Evolutionary conservation across 2,329 filamentous ascomycete genomes (phyloP), one percentile per base, ranked within the genome.

Genomic region (Botryotinia narcissicola): DNA sequence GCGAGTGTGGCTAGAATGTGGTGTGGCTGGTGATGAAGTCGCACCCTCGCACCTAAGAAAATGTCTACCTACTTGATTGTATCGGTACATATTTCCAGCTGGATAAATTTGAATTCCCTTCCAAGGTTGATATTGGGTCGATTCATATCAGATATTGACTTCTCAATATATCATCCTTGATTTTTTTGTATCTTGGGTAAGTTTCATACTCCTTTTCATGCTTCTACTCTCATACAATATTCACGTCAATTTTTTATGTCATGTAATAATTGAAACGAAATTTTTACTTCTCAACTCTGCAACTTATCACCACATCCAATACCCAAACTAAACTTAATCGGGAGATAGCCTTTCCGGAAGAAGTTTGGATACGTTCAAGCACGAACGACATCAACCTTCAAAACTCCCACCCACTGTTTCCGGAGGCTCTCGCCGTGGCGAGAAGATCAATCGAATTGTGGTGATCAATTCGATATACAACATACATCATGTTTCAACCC

Each of bases 401-500:
- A 44, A 61, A 71, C 29, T 59, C 46, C 44, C 48, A 61, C n/a
- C 71, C 54, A 42, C 61, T 51, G n/a, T 69, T 48, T 64, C 22
- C 25, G 48, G 61, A 72, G 64, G 62, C 46, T 54, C 51, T 74
- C 66, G 70, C 67, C 66, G 35, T 71, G 59, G 72, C 62, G 74
- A 72, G 73, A 64, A 67, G 40, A 69, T 75, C 74, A 75, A 72
- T 72, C 62, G 51, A 68, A 32, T 69, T 72, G 62, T 25, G 62
- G 48, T 46, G 44, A 70, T 63, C n/a, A 51, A 54, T 70, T 61
- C 57, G 66, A 70, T 70, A 42, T 59, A 73, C 2, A 70, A 37
- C 22, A 72, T 60, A 44, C 51, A 73, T 42, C 59, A 93, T 93
- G 90, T 83, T 93, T 76, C 90, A 92, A 82, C 87, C 90, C 77